Evolutionary conservation across 2,329 filamentous ascomycete genomes (phyloP), one percentile per base, ranked within the genome.

Genomic region (Samsoniella hepiali): DNA sequence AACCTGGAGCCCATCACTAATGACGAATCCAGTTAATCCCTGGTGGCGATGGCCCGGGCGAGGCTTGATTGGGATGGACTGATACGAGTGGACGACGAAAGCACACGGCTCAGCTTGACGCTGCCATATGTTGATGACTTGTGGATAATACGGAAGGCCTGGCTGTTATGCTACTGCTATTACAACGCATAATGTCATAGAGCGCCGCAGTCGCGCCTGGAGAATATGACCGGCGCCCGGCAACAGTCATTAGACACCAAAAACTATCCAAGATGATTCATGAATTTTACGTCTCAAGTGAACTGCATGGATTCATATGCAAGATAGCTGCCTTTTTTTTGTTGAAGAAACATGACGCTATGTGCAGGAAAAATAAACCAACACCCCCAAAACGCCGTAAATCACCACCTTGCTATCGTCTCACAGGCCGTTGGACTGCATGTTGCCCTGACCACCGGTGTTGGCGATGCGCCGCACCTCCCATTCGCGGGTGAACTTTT

Each of bases 401-500:
- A 57, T 57, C 10, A 63, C 27, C 47, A 5, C 22, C 22, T 27
- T 61, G 4, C 49, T 49, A 8, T 6, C n/a, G 22, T 8, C 22
- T 66, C 67, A 76, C 54, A 75, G 71, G 29, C 74, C 75, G 63
- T 75, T 75, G 32, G 67, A 49, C 64, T 76, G 75, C 75, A 78
- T 72, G 59, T 77, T 79, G 63, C 78, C 81, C 70, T 84, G 81
- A 66, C 88, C 85, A 58, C 85, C 84, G 29, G 85, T 86, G 51
- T 85, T 85, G 65, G 89, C 91, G 84, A 96, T 94, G 78, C 93
- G 93, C 71, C 91, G 88, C 70, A 96, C 79, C 77, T 96, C 91
- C 78, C 88, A 95, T 77, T 98, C 94, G 72, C 94, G 93, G 27
- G 91, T 96, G 75, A 98, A 97, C 73, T 96, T 91, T 67, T 91